Evolutionary conservation across 1,284 basidiomycete species (phyloP).

Genomic region (Tilletia indica): DNA sequence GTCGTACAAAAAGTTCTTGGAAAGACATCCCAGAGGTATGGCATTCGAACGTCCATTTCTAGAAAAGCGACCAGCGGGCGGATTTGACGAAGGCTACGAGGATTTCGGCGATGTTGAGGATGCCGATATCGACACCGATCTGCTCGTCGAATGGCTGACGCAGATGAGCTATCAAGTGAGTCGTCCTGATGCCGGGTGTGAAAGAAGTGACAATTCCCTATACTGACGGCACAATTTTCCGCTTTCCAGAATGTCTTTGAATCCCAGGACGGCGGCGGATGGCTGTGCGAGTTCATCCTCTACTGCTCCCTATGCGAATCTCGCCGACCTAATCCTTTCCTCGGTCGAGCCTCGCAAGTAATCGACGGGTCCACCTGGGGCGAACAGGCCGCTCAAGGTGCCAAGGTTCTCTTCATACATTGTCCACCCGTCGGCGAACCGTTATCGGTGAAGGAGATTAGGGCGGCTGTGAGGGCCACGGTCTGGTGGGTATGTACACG

Average conservation of each 20-base stretch:
- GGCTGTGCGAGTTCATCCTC: slow-evolving; percentile 18
- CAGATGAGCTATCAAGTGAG: slow-evolving; percentile 14
- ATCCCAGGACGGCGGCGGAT: slow-evolving; percentile 8
- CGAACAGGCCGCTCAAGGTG: background rate
- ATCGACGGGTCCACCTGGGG: background rate
- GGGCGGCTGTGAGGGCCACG: background rate
- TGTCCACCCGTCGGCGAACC: slow-evolving; percentile 15
- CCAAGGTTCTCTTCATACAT: slow-evolving; percentile 16
- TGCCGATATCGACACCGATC: slow-evolving; percentile 4
- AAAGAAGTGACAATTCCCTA: background rate
- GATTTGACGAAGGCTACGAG: slow-evolving; percentile 14
- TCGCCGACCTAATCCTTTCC: background rate
- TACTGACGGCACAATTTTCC: background rate
- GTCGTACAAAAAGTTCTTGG: background rate
- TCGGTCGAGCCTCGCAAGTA: background rate
- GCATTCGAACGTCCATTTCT: background rate
- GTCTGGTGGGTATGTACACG: slow-evolving; percentile 17
- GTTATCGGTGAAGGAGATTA: background rate
- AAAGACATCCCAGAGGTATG: background rate
- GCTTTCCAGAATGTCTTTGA: background rate
- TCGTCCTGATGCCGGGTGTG: background rate
- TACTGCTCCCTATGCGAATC: slow-evolving; percentile 11
- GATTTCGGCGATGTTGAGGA: background rate
- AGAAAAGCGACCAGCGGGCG: slow-evolving; percentile 6
- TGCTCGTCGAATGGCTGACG: slow-evolving; percentile 6